Conservation (phyloP, 2,329 filamentous ascomycete genomes). For the Fusarium avenaceum region DNA sequence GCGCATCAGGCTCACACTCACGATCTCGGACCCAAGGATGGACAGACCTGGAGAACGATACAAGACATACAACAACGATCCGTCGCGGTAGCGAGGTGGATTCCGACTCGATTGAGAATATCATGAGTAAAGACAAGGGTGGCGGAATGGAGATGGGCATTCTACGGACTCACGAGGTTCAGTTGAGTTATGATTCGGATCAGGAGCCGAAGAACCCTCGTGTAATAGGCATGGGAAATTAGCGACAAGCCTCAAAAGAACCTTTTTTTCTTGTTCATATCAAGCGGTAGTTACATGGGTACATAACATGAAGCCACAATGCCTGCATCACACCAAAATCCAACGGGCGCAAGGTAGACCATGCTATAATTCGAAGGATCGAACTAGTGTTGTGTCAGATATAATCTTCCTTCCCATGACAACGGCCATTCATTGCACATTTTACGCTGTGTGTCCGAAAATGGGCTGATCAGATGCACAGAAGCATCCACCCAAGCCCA, state of each 20-base stretch:
- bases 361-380: too few relatives aligned
- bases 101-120: constrained; percentile 29
- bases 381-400: too few relatives aligned
- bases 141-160: constrained; percentile 19
- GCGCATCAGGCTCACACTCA: constrained; percentile 24
- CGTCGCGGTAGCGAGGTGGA: background rate
- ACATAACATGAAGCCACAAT: background rate
- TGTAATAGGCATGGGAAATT: background rate
- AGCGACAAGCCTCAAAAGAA: too few relatives aligned
- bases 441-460: background rate
- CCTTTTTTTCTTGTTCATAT: background rate
- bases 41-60: constrained; percentile 26
- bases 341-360: too few relatives aligned
- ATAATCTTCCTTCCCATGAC: background rate
- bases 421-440: background rate
- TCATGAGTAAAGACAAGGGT: constrained; percentile 10
- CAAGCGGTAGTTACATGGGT: background rate
- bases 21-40: constrained; percentile 28
- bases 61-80: background rate
- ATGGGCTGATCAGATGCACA: background rate
- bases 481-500: background rate
- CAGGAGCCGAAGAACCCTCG: background rate
- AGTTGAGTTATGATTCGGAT: constrained; percentile 16
- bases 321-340: too few relatives aligned
- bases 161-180: constrained; percentile 23